Base-by-base conservation (phyloP, 768 basidiomycete species). In the Lentinula aciculospora region DNA sequence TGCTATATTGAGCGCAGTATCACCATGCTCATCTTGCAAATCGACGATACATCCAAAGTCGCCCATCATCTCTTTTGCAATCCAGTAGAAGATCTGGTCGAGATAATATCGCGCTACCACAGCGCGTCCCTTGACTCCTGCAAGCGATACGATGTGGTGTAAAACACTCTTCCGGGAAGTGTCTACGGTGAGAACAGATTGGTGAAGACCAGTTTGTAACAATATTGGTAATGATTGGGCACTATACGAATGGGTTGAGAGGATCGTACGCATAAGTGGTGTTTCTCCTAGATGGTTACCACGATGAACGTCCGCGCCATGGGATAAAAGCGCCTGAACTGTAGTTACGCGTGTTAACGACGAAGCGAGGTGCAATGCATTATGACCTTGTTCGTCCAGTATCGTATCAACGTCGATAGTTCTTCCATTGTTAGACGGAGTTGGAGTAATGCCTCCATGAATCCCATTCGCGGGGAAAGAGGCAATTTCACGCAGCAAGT, bases 251-350 rank as follows among this genome's bases (percentile, higher is more conserved):
- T 94, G 87, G 23, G 92, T 94, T 8, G 95, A 87, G 58, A 98
- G 81, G 58, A 92, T 88, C 4, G 95, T 89, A 39, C 96, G 88
- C 28, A 97, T 92, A 29, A 99, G 82, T 1, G 97, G 88, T 0
- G 96, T 98, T 71, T 99, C 97, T 46, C 97, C 95, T 4, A 88
- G 82, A 67, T 87, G 88, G 72, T 98, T 98, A 1, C 97, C 97
- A 7, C 93, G 83, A 64, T 93, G 83, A 15, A 93, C 76, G 68
- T 98, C 95, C 1, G 95, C 93, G 29, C 94, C 94, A 46, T 79
- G 76, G 1, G 74, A 72, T 58, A 98, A 79, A 34, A 99, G 80
- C 9, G 84, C 82, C 25, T 83, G 81, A 17, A 92, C 81, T 32
- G 81, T 83, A 25, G 79, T 75, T 49, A 83, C 78, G 21, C 91